Evolutionary conservation across 805 yeast genomes (phyloP), one percentile per base, ranked within the genome.

Genomic region (Lipomyces orientalis): DNA sequence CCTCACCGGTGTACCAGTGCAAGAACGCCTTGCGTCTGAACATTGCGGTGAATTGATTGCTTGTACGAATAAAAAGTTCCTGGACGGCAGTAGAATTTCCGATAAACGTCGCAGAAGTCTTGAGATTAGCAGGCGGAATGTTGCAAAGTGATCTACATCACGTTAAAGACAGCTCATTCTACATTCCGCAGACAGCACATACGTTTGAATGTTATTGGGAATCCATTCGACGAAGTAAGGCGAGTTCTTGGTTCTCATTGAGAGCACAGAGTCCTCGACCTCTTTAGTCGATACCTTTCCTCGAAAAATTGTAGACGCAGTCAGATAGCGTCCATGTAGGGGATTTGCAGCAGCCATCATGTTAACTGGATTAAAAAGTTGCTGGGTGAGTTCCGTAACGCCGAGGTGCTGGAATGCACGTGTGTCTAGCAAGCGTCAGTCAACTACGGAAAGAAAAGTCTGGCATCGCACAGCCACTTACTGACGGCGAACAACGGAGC

Each of bases 281-380:
- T 93, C 97, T 81, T 91, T 91, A 65, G 90, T 90, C 22, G 96
- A 90, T 60, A 90, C 97, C 75, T 91, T 90, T 81, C 97, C 97
- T 80, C 97, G 87, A 84, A 91, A 93, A 83, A 93, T 90, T 19
- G 97, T 93, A 49, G 97, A 97, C 66, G 91, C 97, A 9, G 97
- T 91, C 79, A 93, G 84, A 81, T 93, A 93, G 79, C 96, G 87
- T 74, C 97, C 97, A 78, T 88, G 88, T 81, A 89, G 85, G 74
- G 97, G 97, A 80, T 93, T 93, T 25, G 94, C 86, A 59, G 96
- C 97, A 52, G 97, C 97, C 97, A 93, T 93, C 95, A 93, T 90
- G 81, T 91, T 93, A 79, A 87, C 89, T 64, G 97, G 85, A 78
- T 92, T 97, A 77, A 93, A 92, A 89, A 93, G 87, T 81, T 93